Evolutionary conservation across 202 grass and related monocot genomes (phyloP).

Genomic region (Bolboschoenoplectus hybrid): DNA sequence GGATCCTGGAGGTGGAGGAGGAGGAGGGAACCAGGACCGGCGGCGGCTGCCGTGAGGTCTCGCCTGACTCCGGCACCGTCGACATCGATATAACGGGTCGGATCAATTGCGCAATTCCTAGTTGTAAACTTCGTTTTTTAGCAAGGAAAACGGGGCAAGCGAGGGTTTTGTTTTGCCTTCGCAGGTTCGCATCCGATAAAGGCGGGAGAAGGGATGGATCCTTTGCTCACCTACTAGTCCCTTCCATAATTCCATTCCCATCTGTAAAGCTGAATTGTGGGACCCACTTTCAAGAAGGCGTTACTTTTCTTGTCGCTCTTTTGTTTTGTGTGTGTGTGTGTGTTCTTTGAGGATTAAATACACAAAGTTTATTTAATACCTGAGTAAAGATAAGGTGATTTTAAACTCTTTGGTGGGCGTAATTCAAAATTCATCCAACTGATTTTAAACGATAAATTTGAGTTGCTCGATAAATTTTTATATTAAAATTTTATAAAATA

Average conservation of each 20-base stretch:
- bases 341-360: no score
- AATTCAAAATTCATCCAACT: no score
- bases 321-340: no score
- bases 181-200: neutral
- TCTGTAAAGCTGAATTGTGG: neutral
- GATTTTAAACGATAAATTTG: no score
- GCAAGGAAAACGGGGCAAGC: constrained; percentile 5
- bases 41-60: constrained; percentile 35
- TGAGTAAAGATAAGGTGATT: no score
- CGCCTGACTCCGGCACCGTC: constrained; percentile 26
- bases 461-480: no score
- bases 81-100: constrained; percentile 28
- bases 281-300: neutral
- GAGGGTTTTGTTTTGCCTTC: neutral
- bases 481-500: no score
- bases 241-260: neutral
- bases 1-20: neutral
- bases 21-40: constrained; percentile 15
- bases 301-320: no score
- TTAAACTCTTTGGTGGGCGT: no score
- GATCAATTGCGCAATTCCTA: neutral
- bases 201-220: neutral
- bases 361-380: no score
- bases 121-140: neutral
- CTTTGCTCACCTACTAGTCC: neutral